Evolutionary conservation across 305 asterid species (phyloP).

Genomic region (Petunia hybrid): DNA sequence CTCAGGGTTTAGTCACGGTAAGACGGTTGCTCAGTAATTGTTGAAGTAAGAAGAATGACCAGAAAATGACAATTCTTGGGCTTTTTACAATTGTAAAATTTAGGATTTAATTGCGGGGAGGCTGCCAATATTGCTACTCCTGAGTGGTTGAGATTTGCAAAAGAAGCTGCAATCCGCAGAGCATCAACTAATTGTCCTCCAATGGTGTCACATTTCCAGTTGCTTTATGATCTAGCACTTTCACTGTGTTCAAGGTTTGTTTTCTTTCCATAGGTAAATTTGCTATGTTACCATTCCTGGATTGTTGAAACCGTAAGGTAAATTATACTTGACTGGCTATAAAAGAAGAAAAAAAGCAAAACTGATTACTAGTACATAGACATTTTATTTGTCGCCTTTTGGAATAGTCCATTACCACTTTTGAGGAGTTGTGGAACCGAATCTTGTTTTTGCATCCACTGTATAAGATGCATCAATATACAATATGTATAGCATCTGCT

Average conservation of each 20-base stretch:
- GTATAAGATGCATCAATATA: background rate
- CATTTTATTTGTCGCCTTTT: background rate
- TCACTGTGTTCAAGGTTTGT: constrained; percentile 90
- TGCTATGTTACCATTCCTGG: constrained; percentile 15
- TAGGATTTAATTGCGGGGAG: constrained; percentile 98
- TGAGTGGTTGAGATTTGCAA: constrained; percentile 96
- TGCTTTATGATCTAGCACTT: constrained; percentile 91
- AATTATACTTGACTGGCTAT: constrained; percentile 21
- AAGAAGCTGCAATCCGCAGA: constrained; percentile 98
- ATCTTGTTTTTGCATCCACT: background rate
- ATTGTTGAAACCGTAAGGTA: constrained; percentile 17
- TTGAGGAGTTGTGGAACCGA: background rate
- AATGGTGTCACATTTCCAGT: constrained; percentile 98
- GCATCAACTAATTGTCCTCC: constrained; percentile 97
- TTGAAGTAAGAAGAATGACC: background rate
- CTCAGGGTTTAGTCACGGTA: constrained; percentile 99
- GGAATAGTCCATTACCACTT: background rate
- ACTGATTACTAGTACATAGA: constrained; percentile 4
- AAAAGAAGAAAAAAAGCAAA: background rate
- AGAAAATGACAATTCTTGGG: constrained; percentile 26
- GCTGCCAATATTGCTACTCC: constrained; percentile 99
- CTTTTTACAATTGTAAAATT: constrained; percentile 39
- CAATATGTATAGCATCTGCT: background rate
- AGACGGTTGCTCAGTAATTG: constrained; percentile 35
- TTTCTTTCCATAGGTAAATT: constrained; percentile 33